These are phyloP conservation scores for Colletotrichum caudatum DNA, from an alignment of 2,329 filamentous ascomycete species.

Conservation along the genomic window DNA sequence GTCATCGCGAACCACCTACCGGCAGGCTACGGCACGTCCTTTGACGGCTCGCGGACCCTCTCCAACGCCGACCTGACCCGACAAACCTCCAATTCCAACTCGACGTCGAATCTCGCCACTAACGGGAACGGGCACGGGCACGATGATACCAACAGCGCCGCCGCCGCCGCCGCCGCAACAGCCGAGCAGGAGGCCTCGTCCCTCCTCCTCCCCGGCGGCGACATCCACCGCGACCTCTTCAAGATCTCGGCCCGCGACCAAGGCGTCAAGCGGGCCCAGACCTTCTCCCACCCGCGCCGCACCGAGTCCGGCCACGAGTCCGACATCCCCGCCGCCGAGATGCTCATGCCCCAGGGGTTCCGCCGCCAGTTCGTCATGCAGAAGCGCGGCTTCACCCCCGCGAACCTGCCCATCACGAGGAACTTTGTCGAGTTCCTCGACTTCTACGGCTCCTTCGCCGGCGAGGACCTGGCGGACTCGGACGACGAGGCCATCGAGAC, in stretches of 20 bases:
- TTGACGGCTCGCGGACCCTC: slow-evolving; percentile 41
- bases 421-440: slow-evolving; percentile 83
- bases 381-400: slow-evolving; percentile 45
- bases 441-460: slow-evolving; percentile 81
- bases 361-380: slow-evolving; percentile 60
- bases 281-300: slow-evolving; percentile 69
- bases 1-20: slow-evolving; percentile 42
- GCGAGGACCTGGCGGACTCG: slow-evolving; percentile 73
- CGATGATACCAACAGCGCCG: slow-evolving; percentile 40
- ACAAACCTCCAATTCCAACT: slow-evolving; percentile 17
- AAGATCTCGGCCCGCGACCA: slow-evolving; percentile 72
- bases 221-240: slow-evolving; percentile 84
- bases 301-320: slow-evolving; percentile 41
- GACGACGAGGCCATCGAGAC: slow-evolving; percentile 71
- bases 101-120: slow-evolving; percentile 7
- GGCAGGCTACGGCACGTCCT: slow-evolving; percentile 41
- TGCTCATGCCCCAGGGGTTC: slow-evolving; percentile 51
- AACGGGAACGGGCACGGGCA: background rate
- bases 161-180: slow-evolving; percentile 42
- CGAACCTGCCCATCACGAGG: slow-evolving; percentile 66
- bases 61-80: slow-evolving; percentile 33
- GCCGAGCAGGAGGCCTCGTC: slow-evolving; percentile 67
- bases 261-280: slow-evolving; percentile 69
- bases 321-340: slow-evolving; percentile 41
- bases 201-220: slow-evolving; percentile 78